Percentiles rank a stretch among this genome's conserved stretches.
phyloP scores from a whole-genome alignment of 441 rosid species.

The Macaranga tanarius region DNA sequence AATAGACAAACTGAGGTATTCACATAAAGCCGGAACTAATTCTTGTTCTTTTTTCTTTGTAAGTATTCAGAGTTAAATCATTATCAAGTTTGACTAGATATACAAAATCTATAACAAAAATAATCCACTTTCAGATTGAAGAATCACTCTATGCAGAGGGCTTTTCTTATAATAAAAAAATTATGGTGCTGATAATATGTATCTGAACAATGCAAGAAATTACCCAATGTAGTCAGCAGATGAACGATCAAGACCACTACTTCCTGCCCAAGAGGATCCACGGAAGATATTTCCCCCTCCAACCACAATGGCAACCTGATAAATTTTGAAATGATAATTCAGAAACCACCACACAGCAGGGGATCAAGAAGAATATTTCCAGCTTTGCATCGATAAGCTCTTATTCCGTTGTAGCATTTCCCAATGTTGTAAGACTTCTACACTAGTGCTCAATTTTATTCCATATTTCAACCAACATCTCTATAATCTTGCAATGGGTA shows the following conservation, averaged over 20 bases:
- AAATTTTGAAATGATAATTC: slow-evolving; percentile 15
- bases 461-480: not conserved
- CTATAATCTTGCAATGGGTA: not conserved
- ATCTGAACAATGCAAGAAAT: slow-evolving; percentile 8
- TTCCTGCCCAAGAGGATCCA: slow-evolving; percentile 87
- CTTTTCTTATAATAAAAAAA: not conserved
- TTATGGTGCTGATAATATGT: not conserved
- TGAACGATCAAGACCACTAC: slow-evolving; percentile 93
- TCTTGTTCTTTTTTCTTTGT: not conserved
- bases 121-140: not conserved
- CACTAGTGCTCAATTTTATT: not conserved
- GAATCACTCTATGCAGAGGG: not conserved
- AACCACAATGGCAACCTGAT: slow-evolving; percentile 89
- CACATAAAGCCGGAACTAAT: not conserved
- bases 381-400: slow-evolving; percentile 4
- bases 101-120: not conserved
- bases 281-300: slow-evolving; percentile 97
- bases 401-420: not conserved
- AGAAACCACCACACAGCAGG: not conserved
- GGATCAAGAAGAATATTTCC: slow-evolving; percentile 14
- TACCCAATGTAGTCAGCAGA: slow-evolving; percentile 97
- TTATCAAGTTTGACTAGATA: not conserved
- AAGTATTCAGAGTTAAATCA: not conserved
- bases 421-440: not conserved
- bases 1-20: not conserved